Base-by-base conservation (phyloP, 139 green algal species). In the Chlamydomonas sp. region DNA sequence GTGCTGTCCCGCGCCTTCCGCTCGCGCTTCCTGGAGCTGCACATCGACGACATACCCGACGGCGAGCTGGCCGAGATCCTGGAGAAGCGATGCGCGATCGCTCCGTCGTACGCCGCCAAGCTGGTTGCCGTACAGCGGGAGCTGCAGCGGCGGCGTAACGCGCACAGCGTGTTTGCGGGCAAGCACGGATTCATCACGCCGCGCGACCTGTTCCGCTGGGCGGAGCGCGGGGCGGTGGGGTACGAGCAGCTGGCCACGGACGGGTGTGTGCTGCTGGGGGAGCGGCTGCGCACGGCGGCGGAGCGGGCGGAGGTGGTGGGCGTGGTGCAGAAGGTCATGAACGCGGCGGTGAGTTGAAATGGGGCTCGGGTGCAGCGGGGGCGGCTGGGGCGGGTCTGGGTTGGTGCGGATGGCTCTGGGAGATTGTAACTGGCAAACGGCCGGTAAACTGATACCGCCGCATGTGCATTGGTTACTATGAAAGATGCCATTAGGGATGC, bases 11-110 rank as follows among this genome's bases (percentile, higher is more conserved):
- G 96, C 63, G 96, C 96, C 64, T 95, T 95, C 87, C 77, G 91
- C 79, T 98, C 94, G 49, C 94, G 98, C 63, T 99, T 99, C 92
- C 91, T 99, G 87, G 98, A 99, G 95, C 93, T 99, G n/a, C 95
- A 99, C 85, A 95, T 99, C 18, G 97, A 97, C 9, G 98, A 99
- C 82, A 96, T 99, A 58, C 98, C 98, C 0, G 96, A 99, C 77
- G 64, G 79, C 16, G 98, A 99, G 95, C 96, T 99, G 60, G 83
- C 92, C 16, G 90, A 87, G 20, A 99, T 99, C 78, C 80, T 99
- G 81, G 94, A 99, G 90, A 89, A 93, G 78, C 86, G 97, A 58
- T 92, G 90, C 81, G 83, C 78, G 75, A 95, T 97, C 31, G 91
- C 95, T 1, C 94, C 95, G 17, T 95, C 88, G 67, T 98, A 99